Evolutionary conservation across 352 stramenopile genomes (phyloP).

Genomic region (Elongisporangium senticosum): DNA sequence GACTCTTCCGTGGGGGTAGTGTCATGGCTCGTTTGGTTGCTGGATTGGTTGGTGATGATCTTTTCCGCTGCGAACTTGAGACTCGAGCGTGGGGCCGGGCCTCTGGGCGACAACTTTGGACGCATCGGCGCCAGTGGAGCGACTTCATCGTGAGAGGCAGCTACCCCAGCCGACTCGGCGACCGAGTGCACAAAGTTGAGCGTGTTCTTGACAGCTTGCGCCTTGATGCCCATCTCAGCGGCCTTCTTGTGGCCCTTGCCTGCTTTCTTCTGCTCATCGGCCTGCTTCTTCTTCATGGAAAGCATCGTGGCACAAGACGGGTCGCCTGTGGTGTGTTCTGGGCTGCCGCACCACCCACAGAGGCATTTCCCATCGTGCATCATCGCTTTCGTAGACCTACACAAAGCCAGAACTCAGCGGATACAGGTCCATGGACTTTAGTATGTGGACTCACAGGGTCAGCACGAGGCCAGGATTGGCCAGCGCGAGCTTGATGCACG

Average conservation of each 20-base stretch:
- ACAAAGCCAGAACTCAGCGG: neutral
- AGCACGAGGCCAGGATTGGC: slow-evolving; percentile 62
- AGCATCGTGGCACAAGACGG: slow-evolving; percentile 29
- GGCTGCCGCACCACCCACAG: slow-evolving; percentile 73
- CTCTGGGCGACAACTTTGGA: neutral
- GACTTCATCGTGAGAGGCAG: slow-evolving; percentile 8
- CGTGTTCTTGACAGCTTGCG: slow-evolving; percentile 42
- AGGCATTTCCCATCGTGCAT: slow-evolving; percentile 82
- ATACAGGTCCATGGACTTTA: neutral
- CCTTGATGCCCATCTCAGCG: slow-evolving; percentile 25
- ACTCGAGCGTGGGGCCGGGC: slow-evolving; percentile 8
- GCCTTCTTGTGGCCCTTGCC: slow-evolving; percentile 16
- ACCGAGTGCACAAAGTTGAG: slow-evolving; percentile 32
- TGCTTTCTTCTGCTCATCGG: slow-evolving; percentile 42
- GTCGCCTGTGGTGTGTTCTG: slow-evolving; percentile 68
- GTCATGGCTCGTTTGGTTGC: slow-evolving; percentile 14
- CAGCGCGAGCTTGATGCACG: slow-evolving; percentile 63
- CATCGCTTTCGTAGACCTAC: slow-evolving; percentile 74
- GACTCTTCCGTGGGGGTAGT: slow-evolving; percentile 2
- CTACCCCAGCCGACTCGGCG: slow-evolving; percentile 6
- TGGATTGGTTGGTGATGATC: slow-evolving; percentile 20
- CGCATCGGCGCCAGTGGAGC: neutral
- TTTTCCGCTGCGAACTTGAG: slow-evolving; percentile 31
- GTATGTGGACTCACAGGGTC: slow-evolving; percentile 39
- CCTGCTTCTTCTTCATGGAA: slow-evolving; percentile 55